Conservation (phyloP, 768 basidiomycete genomes). For the Clitopilus passeckerianus region DNA sequence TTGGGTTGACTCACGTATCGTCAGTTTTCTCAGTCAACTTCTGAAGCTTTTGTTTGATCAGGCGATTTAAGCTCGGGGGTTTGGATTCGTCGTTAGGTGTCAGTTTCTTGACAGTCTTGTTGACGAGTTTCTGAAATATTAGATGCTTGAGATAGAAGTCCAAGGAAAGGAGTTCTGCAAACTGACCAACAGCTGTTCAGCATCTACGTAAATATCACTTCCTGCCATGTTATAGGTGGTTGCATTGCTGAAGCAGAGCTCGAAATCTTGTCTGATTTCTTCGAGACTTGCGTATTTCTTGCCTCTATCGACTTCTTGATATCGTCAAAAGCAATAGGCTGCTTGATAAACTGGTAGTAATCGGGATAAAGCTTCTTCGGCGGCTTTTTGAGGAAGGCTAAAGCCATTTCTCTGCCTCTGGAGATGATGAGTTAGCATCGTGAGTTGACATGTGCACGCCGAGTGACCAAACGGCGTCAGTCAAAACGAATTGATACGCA, state of each 20-base stretch:
- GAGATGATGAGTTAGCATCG: conserved; percentile 19
- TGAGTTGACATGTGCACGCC: conserved; percentile 21
- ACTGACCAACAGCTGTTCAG: conserved; percentile 76
- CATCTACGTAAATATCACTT: conserved; percentile 75
- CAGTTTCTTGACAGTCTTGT: conserved; percentile 44
- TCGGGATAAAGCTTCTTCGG: conserved; percentile 75
- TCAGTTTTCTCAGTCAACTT: conserved; percentile 74
- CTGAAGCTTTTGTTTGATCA: conserved; percentile 65
- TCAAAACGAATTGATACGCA: conserved; percentile 50
- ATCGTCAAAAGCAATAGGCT: conserved; percentile 84
- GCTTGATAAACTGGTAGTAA: conserved; percentile 77
- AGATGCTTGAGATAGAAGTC: conserved; percentile 1
- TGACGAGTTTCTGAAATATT: conserved; percentile 39
- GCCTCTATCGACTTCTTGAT: conserved; percentile 75
- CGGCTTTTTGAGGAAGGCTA: conserved; percentile 65
- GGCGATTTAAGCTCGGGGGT: conserved; percentile 55
- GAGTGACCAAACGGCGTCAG: conserved; percentile 36
- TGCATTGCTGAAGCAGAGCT: conserved; percentile 76
- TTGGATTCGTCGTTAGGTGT: conserved; percentile 45
- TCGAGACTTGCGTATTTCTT: conserved; percentile 58
- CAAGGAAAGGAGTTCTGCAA: background rate
- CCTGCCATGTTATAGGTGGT: conserved; percentile 80
- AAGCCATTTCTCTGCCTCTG: conserved; percentile 61
- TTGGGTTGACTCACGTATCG: conserved; percentile 45
- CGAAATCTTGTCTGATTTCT: conserved; percentile 66